phyloP scores from a whole-genome alignment of 1,284 basidiomycete species.

The Malassezia sp. region DNA sequence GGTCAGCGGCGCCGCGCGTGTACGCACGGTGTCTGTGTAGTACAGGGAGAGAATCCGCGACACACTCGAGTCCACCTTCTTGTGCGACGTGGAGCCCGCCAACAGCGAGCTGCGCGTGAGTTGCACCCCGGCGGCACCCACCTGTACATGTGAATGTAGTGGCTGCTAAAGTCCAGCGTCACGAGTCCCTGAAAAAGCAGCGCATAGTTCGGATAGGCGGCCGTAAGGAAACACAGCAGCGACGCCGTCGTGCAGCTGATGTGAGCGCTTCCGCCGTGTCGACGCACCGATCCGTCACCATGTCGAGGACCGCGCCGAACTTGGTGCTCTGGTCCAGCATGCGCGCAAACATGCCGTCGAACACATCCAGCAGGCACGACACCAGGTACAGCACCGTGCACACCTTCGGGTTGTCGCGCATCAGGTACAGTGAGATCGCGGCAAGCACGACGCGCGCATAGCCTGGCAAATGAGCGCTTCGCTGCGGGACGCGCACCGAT shows the following conservation, averaged over 20 bases:
- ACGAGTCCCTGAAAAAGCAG: conserved; percentile 88
- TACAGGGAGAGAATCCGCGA: conserved; percentile 83
- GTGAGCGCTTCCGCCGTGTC: not conserved
- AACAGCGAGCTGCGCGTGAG: conserved; percentile 64
- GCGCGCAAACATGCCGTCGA: conserved; percentile 89
- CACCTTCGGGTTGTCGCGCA: conserved; percentile 69
- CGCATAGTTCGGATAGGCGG: conserved; percentile 70
- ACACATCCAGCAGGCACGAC: conserved; percentile 88
- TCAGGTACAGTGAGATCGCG: conserved; percentile 76
- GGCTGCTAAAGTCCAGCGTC: conserved; percentile 90
- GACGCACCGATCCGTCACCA: conserved; percentile 93
- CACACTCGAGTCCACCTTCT: conserved; percentile 77
- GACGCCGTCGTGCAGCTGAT: conserved; percentile 85
- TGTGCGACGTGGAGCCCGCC: conserved; percentile 85
- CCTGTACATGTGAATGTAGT: conserved; percentile 99
- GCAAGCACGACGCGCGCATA: conserved; percentile 86
- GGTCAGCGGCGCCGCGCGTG: not conserved
- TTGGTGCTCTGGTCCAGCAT: conserved; percentile 75
- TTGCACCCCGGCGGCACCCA: conserved; percentile 48
- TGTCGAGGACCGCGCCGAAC: conserved; percentile 95
- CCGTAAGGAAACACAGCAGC: conserved; percentile 82
- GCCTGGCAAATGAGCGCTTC: conserved; percentile 51
- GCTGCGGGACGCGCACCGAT: conserved; percentile 54
- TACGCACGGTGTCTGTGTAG: conserved; percentile 77
- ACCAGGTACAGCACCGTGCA: conserved; percentile 82